Evolutionary conservation across 768 basidiomycete species (phyloP).

Genomic region (Amanita brunnescens): DNA sequence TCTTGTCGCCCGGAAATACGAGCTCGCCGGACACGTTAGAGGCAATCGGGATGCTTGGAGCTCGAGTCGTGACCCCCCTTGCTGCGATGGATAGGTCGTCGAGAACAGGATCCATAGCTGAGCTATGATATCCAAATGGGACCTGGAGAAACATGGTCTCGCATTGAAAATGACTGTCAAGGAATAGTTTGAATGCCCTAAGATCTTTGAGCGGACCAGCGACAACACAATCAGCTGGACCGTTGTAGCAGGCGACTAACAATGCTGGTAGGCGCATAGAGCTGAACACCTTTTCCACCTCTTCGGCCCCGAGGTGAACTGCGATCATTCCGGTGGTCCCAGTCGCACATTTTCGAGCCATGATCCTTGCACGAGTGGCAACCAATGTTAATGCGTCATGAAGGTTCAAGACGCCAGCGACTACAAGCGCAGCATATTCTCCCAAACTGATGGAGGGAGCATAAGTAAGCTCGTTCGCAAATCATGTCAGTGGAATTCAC

Average conservation of each 20-base stretch:
- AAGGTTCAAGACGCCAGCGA: slow-evolving; percentile 49
- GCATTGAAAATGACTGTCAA: no score
- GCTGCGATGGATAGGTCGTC: slow-evolving; percentile 11
- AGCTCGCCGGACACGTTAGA: slow-evolving; percentile 52
- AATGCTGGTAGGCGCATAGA: slow-evolving; percentile 27
- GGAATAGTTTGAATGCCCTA: no score
- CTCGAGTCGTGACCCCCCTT: slow-evolving; percentile 23
- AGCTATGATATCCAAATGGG: no score
- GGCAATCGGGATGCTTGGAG: slow-evolving; percentile 51
- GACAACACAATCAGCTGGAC: slow-evolving; percentile 46
- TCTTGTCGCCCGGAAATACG: slow-evolving; percentile 41
- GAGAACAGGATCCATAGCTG: no score
- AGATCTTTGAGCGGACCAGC: slow-evolving; percentile 36
- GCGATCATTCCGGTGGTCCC: slow-evolving; percentile 55
- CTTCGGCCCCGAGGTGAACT: slow-evolving; percentile 28
- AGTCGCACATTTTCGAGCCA: slow-evolving; percentile 37
- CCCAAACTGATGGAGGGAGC: slow-evolving; percentile 44
- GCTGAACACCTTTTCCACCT: slow-evolving; percentile 27
- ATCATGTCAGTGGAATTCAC: slow-evolving; percentile 26
- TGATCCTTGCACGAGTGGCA: slow-evolving; percentile 48
- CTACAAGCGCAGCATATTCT: slow-evolving; percentile 64
- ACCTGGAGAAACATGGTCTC: slow-evolving; percentile 19
- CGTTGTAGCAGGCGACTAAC: slow-evolving; percentile 56
- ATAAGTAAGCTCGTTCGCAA: neutral
- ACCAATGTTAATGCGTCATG: slow-evolving; percentile 50